Evolutionary conservation across 306 rosid species (phyloP), one percentile per base, ranked within the genome.

Genomic region (Malus sieversii): DNA sequence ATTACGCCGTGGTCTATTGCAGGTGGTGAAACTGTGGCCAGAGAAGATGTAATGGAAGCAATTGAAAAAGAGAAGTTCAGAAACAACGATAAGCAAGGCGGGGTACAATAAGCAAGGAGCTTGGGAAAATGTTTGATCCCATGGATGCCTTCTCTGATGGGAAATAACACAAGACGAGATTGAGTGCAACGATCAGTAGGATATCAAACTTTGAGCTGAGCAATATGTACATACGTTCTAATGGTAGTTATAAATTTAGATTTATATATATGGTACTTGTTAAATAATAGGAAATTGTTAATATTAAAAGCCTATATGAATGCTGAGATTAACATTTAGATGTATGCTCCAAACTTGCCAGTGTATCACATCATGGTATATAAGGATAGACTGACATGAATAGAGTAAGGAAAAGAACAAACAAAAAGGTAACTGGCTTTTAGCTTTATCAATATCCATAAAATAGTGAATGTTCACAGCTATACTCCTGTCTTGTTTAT

Each of bases 41-140:
- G 97, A 82, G 98, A 88, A 80, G 97, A 92, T 75, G 81, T 91
- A 81, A 90, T 92, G 96, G 95, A 88, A 86, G 98, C 98, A 12
- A 84, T 92, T 52, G 95, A 92, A 83, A 92, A 97, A 84, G 97
- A 97, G 35, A 90, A 90, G 80, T 94, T 86, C 67, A 96, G 96
- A 42, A 92, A 92, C 77, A 90, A 82, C 75, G 89, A 85, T 80
- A 94, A 82, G 83, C 86, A 84, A 83, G 89, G 74, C 79, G 86
- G 5, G 44, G 82, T 53, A 82, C 86, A 52, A 73, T 95, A 85
- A 82, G 91, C 88, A 86, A 86, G 68, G 97, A 95, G 78, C 86
- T 95, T 0, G 82, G 86, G 73, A 90, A 90, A 83, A 72, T 95
- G 44, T 89, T 95, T 11, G 51, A 45, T 45, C 81, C 97, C 97